Evolutionary conservation across 1,284 basidiomycete species (phyloP), one percentile per base, ranked within the genome.

Genomic region (Ustilago curta): DNA sequence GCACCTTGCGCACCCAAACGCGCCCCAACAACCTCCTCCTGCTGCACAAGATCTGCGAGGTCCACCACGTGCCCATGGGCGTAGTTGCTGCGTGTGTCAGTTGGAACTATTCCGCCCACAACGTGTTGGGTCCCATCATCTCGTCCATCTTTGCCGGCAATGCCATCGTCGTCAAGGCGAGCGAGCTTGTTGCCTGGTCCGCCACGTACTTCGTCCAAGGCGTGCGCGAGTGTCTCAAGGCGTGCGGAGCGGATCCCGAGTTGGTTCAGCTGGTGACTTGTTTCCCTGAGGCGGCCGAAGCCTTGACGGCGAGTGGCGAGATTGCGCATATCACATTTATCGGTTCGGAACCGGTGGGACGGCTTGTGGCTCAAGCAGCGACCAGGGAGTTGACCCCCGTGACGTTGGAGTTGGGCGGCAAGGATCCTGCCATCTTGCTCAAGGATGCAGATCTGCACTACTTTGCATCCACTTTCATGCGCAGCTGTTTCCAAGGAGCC

Each of bases 21-120:
- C 60, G 79, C 2, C 66, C 77, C 16, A 90, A 90, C 31, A 93
- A 92, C 78, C 86, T 94, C 31, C 88, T 97, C 77, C 87, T 97
- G 59, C 89, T 88, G 25, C 95, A 98, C 88, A 99, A 99, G 87
- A 89, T 73, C 0, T 82, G 81, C 59, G 29, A 92, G 84, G 92
- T 98, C 8, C 87, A 92, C 76, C 95, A 94, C 83, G 93, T 95
- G 71, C 96, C 96, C 8, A 89, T 95, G n/a, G 96, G 96, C 31
- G 92, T 95, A 0, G 93, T 97, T 11, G 90, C 91, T 44, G 96
- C 92, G 0, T 91, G 95, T 65, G 95, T 98, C 1, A 96, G 93
- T 0, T 97, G 95, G 94, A 84, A 83, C 56, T 84, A 84, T 42
- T 79, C 81, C 5, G 93, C 94, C 31, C 95, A 97, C 86, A 97